A percentile compares a stretch with the other conserved stretches of the same genome.
Conservation (phyloP, 805 yeast genomes). For the Crinitomyces ghanaensis region DNA sequence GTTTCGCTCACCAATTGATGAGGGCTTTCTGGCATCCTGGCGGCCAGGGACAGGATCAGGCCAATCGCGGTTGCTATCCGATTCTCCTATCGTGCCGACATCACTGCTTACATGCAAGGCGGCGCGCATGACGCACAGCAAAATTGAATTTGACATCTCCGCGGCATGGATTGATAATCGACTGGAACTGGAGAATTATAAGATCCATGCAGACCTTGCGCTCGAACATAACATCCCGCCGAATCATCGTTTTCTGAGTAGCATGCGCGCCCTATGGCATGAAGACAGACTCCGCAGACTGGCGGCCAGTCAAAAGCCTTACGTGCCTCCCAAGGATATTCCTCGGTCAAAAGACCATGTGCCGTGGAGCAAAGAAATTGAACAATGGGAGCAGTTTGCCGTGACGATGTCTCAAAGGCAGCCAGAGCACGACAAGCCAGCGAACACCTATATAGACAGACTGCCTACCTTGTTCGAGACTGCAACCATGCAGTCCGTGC, state of each 20-base stretch:
- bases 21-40: conserved; percentile 2
- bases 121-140: too few species aligned
- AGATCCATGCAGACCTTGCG: conserved; percentile 39
- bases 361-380: conserved; percentile 6
- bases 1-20: conserved; percentile 10
- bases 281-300: conserved; percentile 30
- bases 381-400: conserved; percentile 6
- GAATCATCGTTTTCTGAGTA: conserved; percentile 16
- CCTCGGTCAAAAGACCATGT: not conserved
- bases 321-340: not conserved
- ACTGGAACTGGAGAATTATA: conserved; percentile 24
- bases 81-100: too few species aligned
- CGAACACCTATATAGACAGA: too few species aligned
- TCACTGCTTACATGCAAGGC: too few species aligned
- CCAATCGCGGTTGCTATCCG: too few species aligned
- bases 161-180: conserved; percentile 56
- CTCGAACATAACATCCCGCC: conserved; percentile 23
- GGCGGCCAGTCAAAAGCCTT: conserved; percentile 1
- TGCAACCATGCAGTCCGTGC: too few species aligned
- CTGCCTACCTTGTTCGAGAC: too few species aligned
- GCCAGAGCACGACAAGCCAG: too few species aligned
- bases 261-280: conserved; percentile 37
- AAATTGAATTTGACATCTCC: conserved; percentile 60
- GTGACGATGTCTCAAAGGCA: not conserved
- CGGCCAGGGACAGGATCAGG: not conserved